phyloP scores from a whole-genome alignment of 2,329 filamentous ascomycete genomes.

The Penicillium sp. region DNA sequence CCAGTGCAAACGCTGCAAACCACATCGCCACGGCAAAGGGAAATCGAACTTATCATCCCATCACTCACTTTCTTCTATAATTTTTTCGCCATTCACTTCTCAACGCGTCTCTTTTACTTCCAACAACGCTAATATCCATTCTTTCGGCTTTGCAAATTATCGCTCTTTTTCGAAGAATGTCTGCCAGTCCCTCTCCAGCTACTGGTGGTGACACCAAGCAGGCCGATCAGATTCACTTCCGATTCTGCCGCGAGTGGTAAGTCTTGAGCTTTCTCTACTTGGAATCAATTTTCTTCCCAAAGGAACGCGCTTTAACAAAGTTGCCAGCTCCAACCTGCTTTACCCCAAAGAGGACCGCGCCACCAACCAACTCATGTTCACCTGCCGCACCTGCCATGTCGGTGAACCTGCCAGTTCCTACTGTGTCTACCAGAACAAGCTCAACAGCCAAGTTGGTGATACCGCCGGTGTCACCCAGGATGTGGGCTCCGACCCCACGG shows the following conservation, averaged over 20 bases:
- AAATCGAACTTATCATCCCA: neutral
- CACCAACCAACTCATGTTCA: slow-evolving; percentile 84
- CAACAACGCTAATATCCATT: neutral
- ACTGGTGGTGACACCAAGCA: slow-evolving; percentile 40
- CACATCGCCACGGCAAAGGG: neutral
- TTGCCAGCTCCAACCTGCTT: slow-evolving; percentile 81
- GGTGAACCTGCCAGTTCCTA: slow-evolving; percentile 81
- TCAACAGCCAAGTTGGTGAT: slow-evolving; percentile 88
- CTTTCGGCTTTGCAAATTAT: neutral
- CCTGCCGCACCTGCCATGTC: slow-evolving; percentile 92
- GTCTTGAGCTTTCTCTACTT: slow-evolving; percentile 15
- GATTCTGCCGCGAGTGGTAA: slow-evolving; percentile 95
- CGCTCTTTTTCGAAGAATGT: slow-evolving; percentile 28
- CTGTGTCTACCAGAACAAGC: slow-evolving; percentile 93
- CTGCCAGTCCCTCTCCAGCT: slow-evolving; percentile 44
- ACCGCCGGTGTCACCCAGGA: slow-evolving; percentile 97
- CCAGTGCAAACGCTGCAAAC: slow-evolving; percentile 24
- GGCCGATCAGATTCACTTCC: slow-evolving; percentile 83
- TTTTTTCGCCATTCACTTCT: neutral
- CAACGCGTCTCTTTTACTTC: neutral
- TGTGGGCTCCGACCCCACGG: slow-evolving; percentile 96
- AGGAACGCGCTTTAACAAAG: neutral
- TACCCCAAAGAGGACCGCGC: slow-evolving; percentile 93
- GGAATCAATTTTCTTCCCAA: slow-evolving; percentile 10
- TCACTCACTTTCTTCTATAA: neutral